Base-by-base conservation (phyloP, 2,329 filamentous ascomycete genomes). In the Phialophora macrospora region DNA sequence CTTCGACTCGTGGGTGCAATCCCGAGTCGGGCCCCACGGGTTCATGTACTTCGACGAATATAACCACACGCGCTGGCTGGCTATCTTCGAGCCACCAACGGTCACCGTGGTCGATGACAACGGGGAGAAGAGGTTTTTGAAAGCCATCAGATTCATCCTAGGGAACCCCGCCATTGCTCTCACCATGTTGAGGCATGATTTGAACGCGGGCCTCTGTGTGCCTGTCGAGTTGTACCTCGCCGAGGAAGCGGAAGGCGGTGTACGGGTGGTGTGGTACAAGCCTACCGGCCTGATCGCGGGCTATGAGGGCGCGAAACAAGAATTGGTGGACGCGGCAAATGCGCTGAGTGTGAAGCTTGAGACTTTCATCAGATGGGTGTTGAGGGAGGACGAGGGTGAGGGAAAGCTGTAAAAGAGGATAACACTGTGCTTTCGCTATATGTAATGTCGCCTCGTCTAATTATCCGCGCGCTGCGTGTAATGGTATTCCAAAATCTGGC, bases 21-120 rank as follows among this genome's bases (percentile, higher is more conserved):
- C 52, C 20, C 26, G 56, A 6, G 17, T 64, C 48, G 67, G 67
- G 12, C 57, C 60, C 12, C 62, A 66, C 28, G 64, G 57, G 0
- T 68, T 68, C 55, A 66, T 64, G 67, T 64, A 68, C 55, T 68
- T 68, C 64, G 30, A 55, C 44, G 67, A 68, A 48, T 65, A 61
- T 28, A 52, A 68, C 46, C 64, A 66, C 44, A 57, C 64, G 1
- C n/a, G 22, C 22, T 68, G 67, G 67, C 58, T 67, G 32, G 52
- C 41, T 2, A 22, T 64, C 6, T 67, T 57, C 48, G 34, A 22
- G 32, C 65, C 65, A n/a, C 61, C 51, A 12, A 55, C 44, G 20
- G 11, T 56, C 26, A 59, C 30, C 9, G 28, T 41, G 34, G 14
- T 54, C 14, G 41, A 62, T 52, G 24, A 14, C 9, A 51, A 51